Evolutionary conservation across 805 yeast species (phyloP).

Genomic region (Kodamaea laetipori): DNA sequence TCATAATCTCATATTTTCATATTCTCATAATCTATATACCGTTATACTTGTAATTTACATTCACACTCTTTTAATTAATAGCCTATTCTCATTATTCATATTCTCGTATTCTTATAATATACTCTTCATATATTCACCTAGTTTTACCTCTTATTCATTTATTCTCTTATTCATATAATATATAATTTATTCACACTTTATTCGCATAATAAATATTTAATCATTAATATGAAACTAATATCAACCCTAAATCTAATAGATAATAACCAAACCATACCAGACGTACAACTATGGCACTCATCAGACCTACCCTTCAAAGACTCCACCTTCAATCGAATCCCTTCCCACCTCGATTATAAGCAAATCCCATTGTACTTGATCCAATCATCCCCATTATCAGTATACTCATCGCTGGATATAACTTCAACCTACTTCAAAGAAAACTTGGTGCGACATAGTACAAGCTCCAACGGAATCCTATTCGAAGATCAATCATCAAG

Average conservation of each 20-base stretch:
- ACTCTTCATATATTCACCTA: no score
- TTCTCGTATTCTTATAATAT: no score
- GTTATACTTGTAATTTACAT: no score
- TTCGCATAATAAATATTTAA: no score
- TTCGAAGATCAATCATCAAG: conserved; percentile 14
- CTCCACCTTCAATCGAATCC: conserved; percentile 9
- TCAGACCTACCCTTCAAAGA: neutral
- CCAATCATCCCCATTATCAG: conserved; percentile 20
- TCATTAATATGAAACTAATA: conserved; percentile 4
- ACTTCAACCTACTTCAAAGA: conserved; percentile 25
- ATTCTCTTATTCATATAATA: no score
- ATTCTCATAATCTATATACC: no score
- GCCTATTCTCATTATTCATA: no score
- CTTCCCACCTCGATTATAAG: conserved; percentile 19
- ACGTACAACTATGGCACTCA: conserved; percentile 27
- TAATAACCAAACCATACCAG: conserved; percentile 14
- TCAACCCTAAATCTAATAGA: conserved; percentile 6
- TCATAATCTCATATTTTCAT: no score
- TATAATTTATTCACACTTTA: no score
- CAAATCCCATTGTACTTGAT: conserved; percentile 30
- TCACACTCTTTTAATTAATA: no score
- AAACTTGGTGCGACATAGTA: conserved; percentile 15
- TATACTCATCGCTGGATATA: conserved; percentile 22
- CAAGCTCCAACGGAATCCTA: conserved; percentile 21
- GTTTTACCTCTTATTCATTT: no score